Base-by-base conservation (phyloP, 202 grass and related monocot species). In the Setaria italica region DNA sequence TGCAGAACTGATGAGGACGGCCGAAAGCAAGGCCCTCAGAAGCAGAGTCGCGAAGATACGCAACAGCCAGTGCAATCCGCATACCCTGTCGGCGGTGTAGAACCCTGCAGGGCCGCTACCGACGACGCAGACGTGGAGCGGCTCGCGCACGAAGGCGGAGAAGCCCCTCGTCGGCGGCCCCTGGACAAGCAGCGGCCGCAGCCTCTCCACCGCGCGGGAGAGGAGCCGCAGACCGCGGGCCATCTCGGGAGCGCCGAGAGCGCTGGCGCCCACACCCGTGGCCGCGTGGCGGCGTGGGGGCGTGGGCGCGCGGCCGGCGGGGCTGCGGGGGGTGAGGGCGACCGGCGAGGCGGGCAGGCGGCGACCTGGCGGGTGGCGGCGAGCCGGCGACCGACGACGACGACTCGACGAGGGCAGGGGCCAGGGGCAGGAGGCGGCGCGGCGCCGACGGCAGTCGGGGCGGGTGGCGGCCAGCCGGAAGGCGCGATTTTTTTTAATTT, bases 81-180 rank as follows among this genome's bases (percentile, higher is more conserved):
- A n/a, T 51, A 99, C 93, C 91, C 94, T 92, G 32, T 94, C 92
- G 3, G 93, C 97, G 4, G 92, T 96, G 93, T 96, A 99, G 91
- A 96, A 99, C 3, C 97, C 97, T 3, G 97, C 97, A 17, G 93
- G 97, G 14, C 93, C 92, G 17, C 94, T 94, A 15, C 97, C 93
- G 19, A 99, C 92, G 43, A 99, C 49, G 73, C 97, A 99, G 53
- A 96, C 86, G 78, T 83, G 92, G 79, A 99, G 93, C n/a, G 77
- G 91, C 71, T 81, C 83, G 10, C 25, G 48, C 34, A 29, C 63
- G n/a, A 77, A 49, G 35, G 91, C 39, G n/a, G 88, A 92, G 82
- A 92, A 90, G 11, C 82, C 35, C 83, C 54, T 90, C 85, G 14
- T 82, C 47, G 34, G 25, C 25, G 25, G 45, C 56, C 82, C 70